These are phyloP conservation scores for Vitis hybrid DNA, from an alignment of 177 flowering plant genomes.

Conservation along the genomic window DNA sequence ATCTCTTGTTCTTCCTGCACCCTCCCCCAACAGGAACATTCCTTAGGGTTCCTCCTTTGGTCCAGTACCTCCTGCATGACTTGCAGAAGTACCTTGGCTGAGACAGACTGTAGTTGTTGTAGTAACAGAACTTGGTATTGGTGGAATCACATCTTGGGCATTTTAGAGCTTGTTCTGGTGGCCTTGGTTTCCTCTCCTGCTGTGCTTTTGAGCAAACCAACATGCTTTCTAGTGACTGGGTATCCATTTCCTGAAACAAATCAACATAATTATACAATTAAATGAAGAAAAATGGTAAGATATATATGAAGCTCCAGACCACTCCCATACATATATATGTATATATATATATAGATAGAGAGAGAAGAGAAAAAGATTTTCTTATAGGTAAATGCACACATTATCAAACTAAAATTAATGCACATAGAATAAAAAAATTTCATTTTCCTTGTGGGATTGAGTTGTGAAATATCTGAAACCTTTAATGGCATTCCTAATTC, in stretches of 20 bases:
- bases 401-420: too few species aligned
- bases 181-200: constrained; percentile 59
- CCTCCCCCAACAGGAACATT: constrained; percentile 97
- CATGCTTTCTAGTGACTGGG: constrained; percentile 65
- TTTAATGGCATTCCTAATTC: too few species aligned
- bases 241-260: constrained; percentile 47
- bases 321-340: background rate
- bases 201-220: constrained; percentile 53
- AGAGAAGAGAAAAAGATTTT: too few species aligned
- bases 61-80: constrained; percentile 90
- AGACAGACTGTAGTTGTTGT: constrained; percentile 91
- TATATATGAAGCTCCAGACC: background rate
- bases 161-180: constrained; percentile 76
- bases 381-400: too few species aligned
- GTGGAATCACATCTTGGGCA: constrained; percentile 94
- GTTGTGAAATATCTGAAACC: too few species aligned
- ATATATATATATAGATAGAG: too few species aligned
- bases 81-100: constrained; percentile 97
- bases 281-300: background rate
- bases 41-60: constrained; percentile 84
- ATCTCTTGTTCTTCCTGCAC: constrained; percentile 77
- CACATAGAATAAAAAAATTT: too few species aligned
- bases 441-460: too few species aligned
- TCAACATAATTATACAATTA: background rate
- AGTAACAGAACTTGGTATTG: constrained; percentile 95